Base-by-base conservation (phyloP, 306 rosid genomes). In the Cicer arietinum region DNA sequence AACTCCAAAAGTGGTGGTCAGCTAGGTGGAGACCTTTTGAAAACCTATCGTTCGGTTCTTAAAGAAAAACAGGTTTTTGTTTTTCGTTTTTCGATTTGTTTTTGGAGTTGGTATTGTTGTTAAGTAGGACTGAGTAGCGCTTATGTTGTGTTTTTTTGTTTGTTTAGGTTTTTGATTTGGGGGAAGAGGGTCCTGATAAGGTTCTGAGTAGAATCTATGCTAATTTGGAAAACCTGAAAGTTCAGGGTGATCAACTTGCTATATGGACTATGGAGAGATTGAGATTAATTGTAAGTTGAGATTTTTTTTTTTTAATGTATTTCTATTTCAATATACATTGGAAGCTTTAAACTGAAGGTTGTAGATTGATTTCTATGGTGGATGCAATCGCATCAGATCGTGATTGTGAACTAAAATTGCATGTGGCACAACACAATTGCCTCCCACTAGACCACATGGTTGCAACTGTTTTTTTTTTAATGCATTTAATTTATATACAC, bases 1-100 rank as follows among this genome's bases (percentile, higher is more conserved):
- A 94, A 94, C 79, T 89, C 97, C 70, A 92, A 59, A 83, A 94
- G 98, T 82, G 98, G 98, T 65, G 98, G 98, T 30, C 98, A 89
- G 86, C 88, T 94, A 10, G 98, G 98, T 57, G 97, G 93, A 40
- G 78, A 83, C 51, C 97, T 94, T 45, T 80, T 94, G 69, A 52
- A 65, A 54, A 86, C 98, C 7, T 94, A 84, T 73, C 89, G 88
- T 14, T 5, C 81, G 57, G 84, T 94, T 71, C 97, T 91, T 16
- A 89, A 75, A 45, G 74, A 83, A 41, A 73, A 81, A 22, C 98
- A 94, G 97, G 98, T 89, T 41, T 8, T 13, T 63, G 37, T 70
- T 42, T 7, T 6, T 20, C 5, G 1, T 30, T 1, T 63, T 56
- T 63, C 17, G 18, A 7, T 1, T 51, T 44, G 43, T 65, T 61